These are phyloP conservation scores for Enterocytospora artemiae DNA, from an alignment of 371 early-diverging fungal species.

Conservation along the genomic window DNA sequence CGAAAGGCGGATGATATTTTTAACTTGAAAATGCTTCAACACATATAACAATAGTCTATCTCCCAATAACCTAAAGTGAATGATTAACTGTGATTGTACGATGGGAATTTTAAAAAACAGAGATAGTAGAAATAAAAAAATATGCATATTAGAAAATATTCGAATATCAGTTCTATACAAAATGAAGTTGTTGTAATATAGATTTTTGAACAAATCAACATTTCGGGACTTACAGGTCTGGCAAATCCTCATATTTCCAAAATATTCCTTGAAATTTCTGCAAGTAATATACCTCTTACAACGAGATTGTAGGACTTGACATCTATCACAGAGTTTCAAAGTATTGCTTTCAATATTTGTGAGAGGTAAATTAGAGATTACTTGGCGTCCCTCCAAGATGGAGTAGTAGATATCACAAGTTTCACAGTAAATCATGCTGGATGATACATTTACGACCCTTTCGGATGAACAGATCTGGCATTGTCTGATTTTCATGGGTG, in stretches of 20 bases:
- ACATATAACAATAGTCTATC: no score
- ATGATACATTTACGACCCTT: constrained; percentile 3
- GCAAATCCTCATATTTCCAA: constrained; percentile 28
- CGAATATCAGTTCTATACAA: constrained; percentile 25
- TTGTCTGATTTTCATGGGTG: not conserved
- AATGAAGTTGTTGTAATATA: constrained; percentile 33
- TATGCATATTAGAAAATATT: no score
- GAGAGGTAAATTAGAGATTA: constrained; percentile 20
- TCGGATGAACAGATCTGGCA: constrained; percentile 24
- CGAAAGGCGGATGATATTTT: no score
- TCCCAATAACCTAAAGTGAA: no score
- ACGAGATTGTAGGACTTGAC: constrained; percentile 3
- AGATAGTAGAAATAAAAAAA: no score
- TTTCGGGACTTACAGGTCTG: constrained; percentile 32
- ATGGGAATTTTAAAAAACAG: no score
- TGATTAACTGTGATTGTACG: no score
- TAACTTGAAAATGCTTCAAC: no score
- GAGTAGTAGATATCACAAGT: constrained; percentile 31
- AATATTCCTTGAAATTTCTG: constrained; percentile 31
- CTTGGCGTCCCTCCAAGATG: constrained; percentile 16
- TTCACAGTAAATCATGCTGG: constrained; percentile 24
- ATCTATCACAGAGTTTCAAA: constrained; percentile 20
- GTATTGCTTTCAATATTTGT: constrained; percentile 12
- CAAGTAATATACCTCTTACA: constrained; percentile 13
- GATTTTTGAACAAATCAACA: constrained; percentile 19